Conservation (phyloP, 805 yeast genomes). For the Zygotorulaspora chibaensis region DNA sequence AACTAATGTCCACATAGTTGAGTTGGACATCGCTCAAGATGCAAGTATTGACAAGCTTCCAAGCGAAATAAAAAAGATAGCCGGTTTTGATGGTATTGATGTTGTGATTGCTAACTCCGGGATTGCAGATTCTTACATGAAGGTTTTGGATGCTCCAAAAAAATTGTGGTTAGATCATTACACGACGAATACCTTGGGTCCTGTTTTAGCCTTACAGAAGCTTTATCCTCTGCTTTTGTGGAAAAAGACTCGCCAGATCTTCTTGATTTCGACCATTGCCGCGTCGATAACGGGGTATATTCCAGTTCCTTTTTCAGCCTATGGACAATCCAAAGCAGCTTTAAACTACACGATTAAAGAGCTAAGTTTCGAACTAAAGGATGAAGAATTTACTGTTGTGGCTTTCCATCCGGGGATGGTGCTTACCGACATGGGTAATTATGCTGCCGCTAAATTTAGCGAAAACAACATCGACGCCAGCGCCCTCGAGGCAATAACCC, state of each 20-base stretch:
- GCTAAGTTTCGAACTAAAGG: conserved; percentile 26
- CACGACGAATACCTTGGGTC: conserved; percentile 15
- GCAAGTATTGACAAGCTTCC: conserved; percentile 20
- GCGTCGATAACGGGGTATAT: conserved; percentile 23
- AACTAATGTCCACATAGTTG: conserved; percentile 20
- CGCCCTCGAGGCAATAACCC: conserved; percentile 15
- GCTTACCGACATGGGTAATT: conserved; percentile 33
- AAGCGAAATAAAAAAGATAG: conserved; percentile 14
- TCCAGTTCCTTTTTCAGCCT: conserved; percentile 24
- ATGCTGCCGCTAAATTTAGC: conserved; percentile 1
- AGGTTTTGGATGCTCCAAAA: conserved; percentile 16
- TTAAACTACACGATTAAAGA: conserved; percentile 32
- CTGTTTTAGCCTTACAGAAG: conserved; percentile 10
- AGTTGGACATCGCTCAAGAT: conserved; percentile 21
- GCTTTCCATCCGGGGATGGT: conserved; percentile 41
- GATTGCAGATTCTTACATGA: conserved; percentile 23
- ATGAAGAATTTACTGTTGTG: conserved; percentile 29
- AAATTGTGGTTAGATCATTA: conserved; percentile 11
- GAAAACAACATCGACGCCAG: conserved; percentile 3
- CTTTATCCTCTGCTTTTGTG: conserved; percentile 23
- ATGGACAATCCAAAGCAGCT: conserved; percentile 39
- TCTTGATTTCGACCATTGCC: conserved; percentile 27
- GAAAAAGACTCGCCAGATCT: conserved; percentile 23
- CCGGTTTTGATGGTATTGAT: conserved; percentile 27
- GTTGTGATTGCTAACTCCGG: conserved; percentile 34